Evolutionary conservation across 2,329 filamentous ascomycete genomes (phyloP).

Genomic region (Aaosphaeria arxii): DNA sequence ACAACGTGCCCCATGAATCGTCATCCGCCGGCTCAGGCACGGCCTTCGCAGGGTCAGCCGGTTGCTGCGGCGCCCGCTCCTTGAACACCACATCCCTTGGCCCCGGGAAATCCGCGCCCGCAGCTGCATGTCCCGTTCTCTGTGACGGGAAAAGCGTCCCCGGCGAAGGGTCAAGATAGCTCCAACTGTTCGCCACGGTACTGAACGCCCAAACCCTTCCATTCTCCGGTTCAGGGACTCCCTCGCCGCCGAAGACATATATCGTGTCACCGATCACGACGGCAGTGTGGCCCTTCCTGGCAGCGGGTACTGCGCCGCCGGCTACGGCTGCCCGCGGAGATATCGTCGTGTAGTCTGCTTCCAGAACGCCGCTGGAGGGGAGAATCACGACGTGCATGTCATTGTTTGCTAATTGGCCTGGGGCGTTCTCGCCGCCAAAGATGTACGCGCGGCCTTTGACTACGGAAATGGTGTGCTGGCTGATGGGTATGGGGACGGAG

Average conservation of each 20-base stretch:
- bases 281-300: conserved; percentile 42
- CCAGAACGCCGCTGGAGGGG: conserved; percentile 43
- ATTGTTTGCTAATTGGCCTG: conserved; percentile 45
- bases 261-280: conserved; percentile 44
- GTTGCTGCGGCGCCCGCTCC: conserved; percentile 37
- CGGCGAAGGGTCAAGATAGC: conserved; percentile 34
- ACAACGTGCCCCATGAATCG: conserved; percentile 48
- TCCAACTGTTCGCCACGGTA: conserved; percentile 41
- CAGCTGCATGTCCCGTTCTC: conserved; percentile 35
- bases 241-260: conserved; percentile 44
- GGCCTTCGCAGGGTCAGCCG: conserved; percentile 38
- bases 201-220: conserved; percentile 46
- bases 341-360: conserved; percentile 41
- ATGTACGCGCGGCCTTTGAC: conserved; percentile 55
- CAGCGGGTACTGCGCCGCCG: conserved; percentile 33
- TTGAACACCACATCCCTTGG: conserved; percentile 19
- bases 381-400: conserved; percentile 53
- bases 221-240: conserved; percentile 23
- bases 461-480: conserved; percentile 52
- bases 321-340: conserved; percentile 25
- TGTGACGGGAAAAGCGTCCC: conserved; percentile 21
- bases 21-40: conserved; percentile 41
- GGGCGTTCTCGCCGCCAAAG: conserved; percentile 49
- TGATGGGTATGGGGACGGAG: conserved; percentile 44
- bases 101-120: conserved; percentile 39